Base-by-base conservation (phyloP, 2,329 filamentous ascomycete species). In the Parasarocladium wereldwijsianum region DNA sequence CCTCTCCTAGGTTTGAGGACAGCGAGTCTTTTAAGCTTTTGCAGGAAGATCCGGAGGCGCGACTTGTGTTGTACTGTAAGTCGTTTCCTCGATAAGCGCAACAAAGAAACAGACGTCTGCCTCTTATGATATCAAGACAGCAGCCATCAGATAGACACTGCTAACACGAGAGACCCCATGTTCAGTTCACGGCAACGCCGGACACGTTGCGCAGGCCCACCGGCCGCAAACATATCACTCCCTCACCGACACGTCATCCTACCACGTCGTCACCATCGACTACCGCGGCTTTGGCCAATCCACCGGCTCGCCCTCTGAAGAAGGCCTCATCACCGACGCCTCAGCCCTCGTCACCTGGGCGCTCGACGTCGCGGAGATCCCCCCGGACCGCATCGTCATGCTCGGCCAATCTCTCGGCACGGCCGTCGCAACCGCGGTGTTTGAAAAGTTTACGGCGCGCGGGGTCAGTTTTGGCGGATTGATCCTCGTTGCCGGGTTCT, bases 361-460 rank as follows among this genome's bases (percentile, higher is more conserved):
- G 8, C 62, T 84, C 21, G 56, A 69, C 13, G 57, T 66, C 2
- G 70, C 75, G 10, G 58, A 67, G 0, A 64, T 94, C 12, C 63
- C 79, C 0, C 57, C 83, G 0, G 64, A 68, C 22, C 74, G 74
- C 16, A 90, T 93, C 37, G 72, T 87, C 3, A 61, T 94, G 17
- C 58, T 92, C 3, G 87, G 86, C 12, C 86, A 94, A 43, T 90
- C 80, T 43, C 66, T 96, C 0, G 87, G 87, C 15, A 93, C 87
- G 1, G 86, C 82, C 1, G 81, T 94, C 2, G 73, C 77, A 5
- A 68, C 75, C 26, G 86, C 73, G 3, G 72, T 82, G 1, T 76
- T 72, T 2, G 75, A 93, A 43, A 66, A 72, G 32, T 86, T 80
- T 42, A 66, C 70, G 3, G 45, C 60, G 29, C 55, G 60, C 32